Base-by-base conservation (phyloP, 2,329 filamentous ascomycete genomes). In the Bipolaris victoriae region DNA sequence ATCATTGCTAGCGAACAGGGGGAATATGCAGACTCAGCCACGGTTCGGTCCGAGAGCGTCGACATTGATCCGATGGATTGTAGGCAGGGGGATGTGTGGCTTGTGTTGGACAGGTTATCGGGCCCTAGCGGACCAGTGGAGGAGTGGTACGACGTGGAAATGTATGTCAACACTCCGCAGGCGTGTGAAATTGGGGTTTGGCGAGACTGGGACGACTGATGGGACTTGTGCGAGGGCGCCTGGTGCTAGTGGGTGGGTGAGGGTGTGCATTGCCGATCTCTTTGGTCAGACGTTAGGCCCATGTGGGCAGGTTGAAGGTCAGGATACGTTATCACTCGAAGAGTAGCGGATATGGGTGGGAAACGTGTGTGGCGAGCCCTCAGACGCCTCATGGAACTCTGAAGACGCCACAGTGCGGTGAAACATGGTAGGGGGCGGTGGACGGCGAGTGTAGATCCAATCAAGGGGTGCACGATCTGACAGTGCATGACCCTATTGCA, bases 51-150 rank as follows among this genome's bases (percentile, higher is more conserved):
- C 1, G 81, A 86, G 13, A 88, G 94, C 62, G 83, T 96, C 49
- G 89, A 96, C 76, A 77, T 97, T 40, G 86, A 87, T 43, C 89
- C 91, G 0, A 82, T 80, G n/a, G 76, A 84, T 62, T 79, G 81
- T 55, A 77, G 47, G 16, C 77, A 77, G 9, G 83, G 84, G 18
- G 88, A 88, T 16, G 74, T 92, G 55, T 96, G 90, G 89, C 80
- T 97, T 51, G 88, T 97, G 5, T 80, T 97, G 40, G 92, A 97
- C 76, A 84, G 90, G 63, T 84, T 94, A 68, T 90, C 87, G n/a
- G 84, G 83, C 10, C 81, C 80, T 43, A 77, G 78, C 5, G 81
- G 74, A 39, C 69, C 73, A 52, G 70, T 66, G 50, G 79, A 79
- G 52, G 82, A 84, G 69, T 76, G 79, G 55, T 83, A 90, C 53